A percentile compares a stretch with the other conserved stretches of the same genome.
Conservation (phyloP, 768 basidiomycete genomes). For the Cyclocybe cylindracea region DNA sequence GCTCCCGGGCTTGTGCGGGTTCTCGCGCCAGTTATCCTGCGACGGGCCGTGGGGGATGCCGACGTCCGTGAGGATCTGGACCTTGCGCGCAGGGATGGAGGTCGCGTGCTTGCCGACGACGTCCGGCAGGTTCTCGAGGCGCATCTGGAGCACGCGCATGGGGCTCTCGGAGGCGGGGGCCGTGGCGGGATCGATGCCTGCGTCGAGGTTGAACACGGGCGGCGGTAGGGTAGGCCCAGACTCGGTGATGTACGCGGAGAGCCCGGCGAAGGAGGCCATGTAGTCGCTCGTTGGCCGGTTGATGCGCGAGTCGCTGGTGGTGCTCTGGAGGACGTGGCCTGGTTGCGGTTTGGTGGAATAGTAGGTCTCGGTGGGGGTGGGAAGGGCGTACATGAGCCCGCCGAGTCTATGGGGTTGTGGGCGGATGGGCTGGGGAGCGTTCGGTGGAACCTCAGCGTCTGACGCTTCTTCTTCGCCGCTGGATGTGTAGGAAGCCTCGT, state of each 20-base stretch:
- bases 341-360: constrained; percentile 53
- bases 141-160: constrained; percentile 28
- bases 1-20: constrained; percentile 52
- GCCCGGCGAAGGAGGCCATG: constrained; percentile 47
- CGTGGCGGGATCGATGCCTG: constrained; percentile 4
- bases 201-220: constrained; percentile 4
- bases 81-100: neutral
- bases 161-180: constrained; percentile 22
- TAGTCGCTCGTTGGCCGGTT: constrained; percentile 4
- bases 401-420: constrained; percentile 65
- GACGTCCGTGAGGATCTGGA: neutral
- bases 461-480: constrained; percentile 8
- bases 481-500: constrained; percentile 13
- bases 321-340: constrained; percentile 54
- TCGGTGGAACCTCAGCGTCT: constrained; percentile 12
- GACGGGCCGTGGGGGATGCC: neutral
- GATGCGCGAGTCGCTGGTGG: constrained; percentile 1
- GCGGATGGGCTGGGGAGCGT: constrained; percentile 43
- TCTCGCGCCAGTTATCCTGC: constrained; percentile 34
- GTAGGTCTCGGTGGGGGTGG: constrained; percentile 53
- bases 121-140: constrained; percentile 38
- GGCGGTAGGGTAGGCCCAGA: constrained; percentile 26
- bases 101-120: constrained; percentile 41
- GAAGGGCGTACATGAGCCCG: constrained; percentile 61
- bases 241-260: constrained; percentile 27